phyloP scores from a whole-genome alignment of 139 green algal species.

The Zygnema circumcarinatum region DNA sequence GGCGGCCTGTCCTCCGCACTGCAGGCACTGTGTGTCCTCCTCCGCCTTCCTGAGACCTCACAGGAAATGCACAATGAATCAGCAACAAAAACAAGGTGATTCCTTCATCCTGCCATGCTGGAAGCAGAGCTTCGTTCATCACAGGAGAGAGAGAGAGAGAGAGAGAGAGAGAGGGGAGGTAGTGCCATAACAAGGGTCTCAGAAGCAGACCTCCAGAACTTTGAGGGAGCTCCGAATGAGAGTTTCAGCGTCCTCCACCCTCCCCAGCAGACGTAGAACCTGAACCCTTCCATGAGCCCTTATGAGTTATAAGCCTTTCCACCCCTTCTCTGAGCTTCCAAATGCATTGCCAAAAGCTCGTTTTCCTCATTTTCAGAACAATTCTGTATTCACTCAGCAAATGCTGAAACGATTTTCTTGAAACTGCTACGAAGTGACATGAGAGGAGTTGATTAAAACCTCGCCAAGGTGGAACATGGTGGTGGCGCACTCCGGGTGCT shows the following conservation, averaged over 20 bases:
- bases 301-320: too few species aligned
- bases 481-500: slow-evolving; percentile 61
- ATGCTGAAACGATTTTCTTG: too few species aligned
- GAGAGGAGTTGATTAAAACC: too few species aligned
- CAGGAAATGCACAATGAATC: too few species aligned
- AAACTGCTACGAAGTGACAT: too few species aligned
- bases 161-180: neutral
- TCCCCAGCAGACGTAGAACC: slow-evolving; percentile 18
- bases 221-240: slow-evolving; percentile 13
- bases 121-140: neutral
- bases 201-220: slow-evolving; percentile 14
- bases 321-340: too few species aligned
- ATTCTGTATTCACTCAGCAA: too few species aligned
- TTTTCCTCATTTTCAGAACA: too few species aligned
- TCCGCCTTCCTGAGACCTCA: slow-evolving; percentile 5
- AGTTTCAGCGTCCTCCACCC: neutral
- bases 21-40: neutral
- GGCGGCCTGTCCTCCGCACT: neutral
- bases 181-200: neutral
- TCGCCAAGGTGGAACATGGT: slow-evolving; percentile 65
- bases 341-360: too few species aligned
- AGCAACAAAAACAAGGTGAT: neutral
- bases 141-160: slow-evolving; percentile 7
- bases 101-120: neutral
- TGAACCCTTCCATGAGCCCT: neutral